phyloP scores from a whole-genome alignment of 306 rosid species.

The Citrullus colocynthis region DNA sequence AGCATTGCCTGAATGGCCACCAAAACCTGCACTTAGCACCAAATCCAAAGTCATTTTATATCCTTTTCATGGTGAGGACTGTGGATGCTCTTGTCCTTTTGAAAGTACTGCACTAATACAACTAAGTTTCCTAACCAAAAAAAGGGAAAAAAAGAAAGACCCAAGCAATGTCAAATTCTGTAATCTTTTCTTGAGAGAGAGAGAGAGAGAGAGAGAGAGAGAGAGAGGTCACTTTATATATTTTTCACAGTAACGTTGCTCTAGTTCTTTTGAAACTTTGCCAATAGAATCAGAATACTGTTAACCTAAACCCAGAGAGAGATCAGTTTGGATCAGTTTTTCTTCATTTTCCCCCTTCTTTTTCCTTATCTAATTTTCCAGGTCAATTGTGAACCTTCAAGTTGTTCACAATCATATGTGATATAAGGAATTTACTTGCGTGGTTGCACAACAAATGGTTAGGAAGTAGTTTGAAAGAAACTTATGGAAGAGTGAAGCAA shows the following conservation, averaged over 20 bases:
- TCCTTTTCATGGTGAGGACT: background rate
- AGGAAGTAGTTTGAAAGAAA: background rate
- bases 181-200: background rate
- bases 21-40: conserved; percentile 43
- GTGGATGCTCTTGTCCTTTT: background rate
- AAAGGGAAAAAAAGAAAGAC: background rate
- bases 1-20: conserved; percentile 92
- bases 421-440: background rate
- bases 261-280: background rate
- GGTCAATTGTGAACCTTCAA: background rate
- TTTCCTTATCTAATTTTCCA: background rate
- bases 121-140: background rate
- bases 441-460: background rate
- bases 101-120: background rate
- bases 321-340: background rate
- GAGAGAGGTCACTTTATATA: background rate
- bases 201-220: background rate
- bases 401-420: background rate
- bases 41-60: background rate
- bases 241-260: background rate
- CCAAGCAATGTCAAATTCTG: background rate
- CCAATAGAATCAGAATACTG: background rate
- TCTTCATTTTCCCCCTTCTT: background rate
- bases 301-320: background rate
- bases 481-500: background rate